Evolutionary conservation across 139 green algal genomes (phyloP).

Genomic region (Astrephomene gubernaculifera): DNA sequence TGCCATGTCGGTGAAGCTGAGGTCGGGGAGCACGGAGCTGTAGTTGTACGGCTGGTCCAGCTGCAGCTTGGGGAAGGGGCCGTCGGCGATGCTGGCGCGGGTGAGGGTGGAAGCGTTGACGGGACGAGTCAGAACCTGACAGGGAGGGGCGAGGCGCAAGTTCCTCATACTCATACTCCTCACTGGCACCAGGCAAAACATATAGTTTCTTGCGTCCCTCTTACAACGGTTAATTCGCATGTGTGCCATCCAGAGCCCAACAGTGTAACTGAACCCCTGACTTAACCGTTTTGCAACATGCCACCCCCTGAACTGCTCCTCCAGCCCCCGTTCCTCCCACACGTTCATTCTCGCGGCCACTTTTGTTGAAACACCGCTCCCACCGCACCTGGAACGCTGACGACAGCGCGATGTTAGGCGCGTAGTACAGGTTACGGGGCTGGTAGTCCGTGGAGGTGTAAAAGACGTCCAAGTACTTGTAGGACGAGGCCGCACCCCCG

Average conservation of each 20-base stretch:
- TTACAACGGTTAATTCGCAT: too few relatives aligned
- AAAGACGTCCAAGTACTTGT: not conserved
- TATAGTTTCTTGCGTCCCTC: too few relatives aligned
- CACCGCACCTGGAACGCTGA: not conserved
- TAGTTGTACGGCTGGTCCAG: not conserved
- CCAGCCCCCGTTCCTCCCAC: not conserved
- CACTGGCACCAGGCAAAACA: too few relatives aligned
- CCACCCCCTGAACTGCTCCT: not conserved
- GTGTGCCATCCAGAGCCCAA: not conserved
- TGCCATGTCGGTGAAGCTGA: not conserved
- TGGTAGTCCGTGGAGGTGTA: not conserved
- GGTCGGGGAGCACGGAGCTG: not conserved
- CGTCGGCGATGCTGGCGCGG: not conserved
- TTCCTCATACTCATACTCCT: too few relatives aligned
- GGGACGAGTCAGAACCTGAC: constrained; percentile 9
- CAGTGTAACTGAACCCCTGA: not conserved
- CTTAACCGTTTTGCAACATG: not conserved
- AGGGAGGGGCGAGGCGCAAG: not conserved
- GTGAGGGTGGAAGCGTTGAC: not conserved
- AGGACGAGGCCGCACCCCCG: not conserved
- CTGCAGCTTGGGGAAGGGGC: not conserved
- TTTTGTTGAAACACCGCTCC: not conserved
- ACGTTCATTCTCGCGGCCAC: not conserved
- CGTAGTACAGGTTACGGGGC: not conserved
- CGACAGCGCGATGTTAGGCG: constrained; percentile 10